These are phyloP conservation scores for Cordyceps cateniannulata DNA, from an alignment of 2,329 filamentous ascomycete species.

Conservation along the genomic window DNA sequence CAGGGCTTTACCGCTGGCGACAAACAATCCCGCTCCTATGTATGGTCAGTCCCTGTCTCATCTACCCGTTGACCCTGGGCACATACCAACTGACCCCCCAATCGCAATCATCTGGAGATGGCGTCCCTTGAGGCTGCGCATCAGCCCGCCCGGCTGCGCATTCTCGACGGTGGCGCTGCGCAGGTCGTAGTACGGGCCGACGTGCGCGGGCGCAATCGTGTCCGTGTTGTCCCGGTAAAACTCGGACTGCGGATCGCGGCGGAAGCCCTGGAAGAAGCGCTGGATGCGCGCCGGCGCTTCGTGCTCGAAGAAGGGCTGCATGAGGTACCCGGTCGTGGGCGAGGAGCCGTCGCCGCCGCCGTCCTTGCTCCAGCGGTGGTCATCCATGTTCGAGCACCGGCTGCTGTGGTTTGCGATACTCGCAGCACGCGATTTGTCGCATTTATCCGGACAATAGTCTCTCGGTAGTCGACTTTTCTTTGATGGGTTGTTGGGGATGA, in stretches of 20 bases:
- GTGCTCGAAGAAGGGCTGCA: neutral
- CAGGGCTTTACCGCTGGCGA: constrained; percentile 64
- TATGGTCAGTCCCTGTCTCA: neutral
- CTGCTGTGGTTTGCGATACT: neutral
- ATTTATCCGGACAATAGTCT: neutral
- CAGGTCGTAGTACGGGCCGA: constrained; percentile 9
- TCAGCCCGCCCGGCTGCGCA: constrained; percentile 8
- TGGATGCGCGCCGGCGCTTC: neutral
- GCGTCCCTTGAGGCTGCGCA: constrained; percentile 53
- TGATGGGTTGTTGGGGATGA: neutral
- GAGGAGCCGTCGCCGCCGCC: neutral
- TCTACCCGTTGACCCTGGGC: neutral
- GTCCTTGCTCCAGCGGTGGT: constrained; percentile 2
- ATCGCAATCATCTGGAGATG: constrained; percentile 93
- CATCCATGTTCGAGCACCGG: neutral
- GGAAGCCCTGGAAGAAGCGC: constrained; percentile 9
- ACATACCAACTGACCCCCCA: constrained; percentile 68
- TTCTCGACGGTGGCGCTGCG: constrained; percentile 9
- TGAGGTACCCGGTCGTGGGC: neutral
- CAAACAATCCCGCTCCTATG: constrained; percentile 61
- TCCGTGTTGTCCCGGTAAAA: neutral
- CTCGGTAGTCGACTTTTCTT: too few species aligned
- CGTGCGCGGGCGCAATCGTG: neutral
- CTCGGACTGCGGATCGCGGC: constrained; percentile 6
- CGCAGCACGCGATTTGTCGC: neutral